These are phyloP conservation scores for Xylaria intraflava DNA, from an alignment of 495 filamentous ascomycete species.

Conservation along the genomic window DNA sequence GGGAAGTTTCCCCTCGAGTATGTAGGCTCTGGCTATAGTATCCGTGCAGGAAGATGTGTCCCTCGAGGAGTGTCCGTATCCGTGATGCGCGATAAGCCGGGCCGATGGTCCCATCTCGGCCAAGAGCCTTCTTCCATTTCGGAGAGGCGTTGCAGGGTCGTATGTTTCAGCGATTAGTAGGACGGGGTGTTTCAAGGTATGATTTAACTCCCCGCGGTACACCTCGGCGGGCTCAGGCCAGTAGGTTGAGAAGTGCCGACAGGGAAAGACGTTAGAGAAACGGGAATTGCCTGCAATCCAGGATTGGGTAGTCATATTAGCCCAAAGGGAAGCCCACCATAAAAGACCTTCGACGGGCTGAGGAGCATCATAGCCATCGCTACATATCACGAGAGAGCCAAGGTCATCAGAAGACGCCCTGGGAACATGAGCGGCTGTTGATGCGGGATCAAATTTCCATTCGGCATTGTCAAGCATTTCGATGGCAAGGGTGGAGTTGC, in stretches of 20 bases:
- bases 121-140: constrained; percentile 36
- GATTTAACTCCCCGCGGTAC: constrained; percentile 37
- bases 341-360: constrained; percentile 31
- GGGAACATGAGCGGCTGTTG: constrained; percentile 21
- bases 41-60: constrained; percentile 40
- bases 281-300: constrained; percentile 42
- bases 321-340: constrained; percentile 40
- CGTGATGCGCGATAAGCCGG: constrained; percentile 39
- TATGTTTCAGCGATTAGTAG: constrained; percentile 42
- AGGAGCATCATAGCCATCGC: constrained; percentile 36
- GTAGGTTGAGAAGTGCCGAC: constrained; percentile 34
- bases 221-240: constrained; percentile 40
- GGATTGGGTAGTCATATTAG: constrained; percentile 34
- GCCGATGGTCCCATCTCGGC: constrained; percentile 41
- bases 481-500: constrained; percentile 35
- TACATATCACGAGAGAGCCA: constrained; percentile 34
- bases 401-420: constrained; percentile 31
- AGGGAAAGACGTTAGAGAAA: constrained; percentile 37
- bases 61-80: constrained; percentile 39
- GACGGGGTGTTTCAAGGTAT: constrained; percentile 35
- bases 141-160: constrained; percentile 42
- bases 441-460: constrained; percentile 35
- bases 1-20: constrained; percentile 32
- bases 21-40: constrained; percentile 28
- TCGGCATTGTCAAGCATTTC: constrained; percentile 25